These are phyloP conservation scores for Phyllosticta citrichinensis DNA, from an alignment of 2,329 filamentous ascomycete species.

Conservation along the genomic window DNA sequence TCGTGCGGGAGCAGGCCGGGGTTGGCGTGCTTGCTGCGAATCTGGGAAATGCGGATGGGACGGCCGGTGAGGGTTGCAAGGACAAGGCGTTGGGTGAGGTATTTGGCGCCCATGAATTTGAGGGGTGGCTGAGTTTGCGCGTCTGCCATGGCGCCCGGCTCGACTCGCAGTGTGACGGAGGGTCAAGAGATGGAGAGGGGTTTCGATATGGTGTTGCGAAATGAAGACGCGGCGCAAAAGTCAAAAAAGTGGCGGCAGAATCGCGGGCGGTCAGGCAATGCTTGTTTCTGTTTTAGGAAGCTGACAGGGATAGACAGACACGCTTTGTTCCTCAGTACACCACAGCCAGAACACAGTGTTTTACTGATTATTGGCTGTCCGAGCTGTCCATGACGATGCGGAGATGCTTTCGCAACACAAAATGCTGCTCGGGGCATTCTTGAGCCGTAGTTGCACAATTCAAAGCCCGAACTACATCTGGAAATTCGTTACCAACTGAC, in stretches of 20 bases:
- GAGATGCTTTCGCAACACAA: neutral
- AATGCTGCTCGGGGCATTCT: neutral
- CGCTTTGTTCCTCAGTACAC: neutral
- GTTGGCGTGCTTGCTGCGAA: constrained; percentile 73
- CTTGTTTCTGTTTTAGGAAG: neutral
- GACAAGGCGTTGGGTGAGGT: constrained; percentile 73
- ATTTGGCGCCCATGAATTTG: constrained; percentile 74
- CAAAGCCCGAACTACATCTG: neutral
- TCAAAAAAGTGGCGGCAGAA: neutral
- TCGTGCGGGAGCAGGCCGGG: constrained; percentile 88
- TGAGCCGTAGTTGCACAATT: neutral
- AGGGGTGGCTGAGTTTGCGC: constrained; percentile 38
- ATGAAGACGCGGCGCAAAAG: constrained; percentile 2
- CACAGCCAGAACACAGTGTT: neutral
- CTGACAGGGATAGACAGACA: neutral
- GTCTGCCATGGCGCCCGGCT: constrained; percentile 5
- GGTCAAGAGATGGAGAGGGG: neutral
- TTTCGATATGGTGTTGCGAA: neutral
- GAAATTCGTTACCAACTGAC: neutral
- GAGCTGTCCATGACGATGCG: neutral
- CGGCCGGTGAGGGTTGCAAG: constrained; percentile 86
- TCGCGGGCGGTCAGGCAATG: neutral
- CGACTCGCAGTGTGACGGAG: neutral
- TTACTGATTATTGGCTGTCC: neutral
- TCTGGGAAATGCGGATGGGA: constrained; percentile 84